phyloP scores from a whole-genome alignment of 2,329 filamentous ascomycete species.

The Aspergillus pseudotamarii region DNA sequence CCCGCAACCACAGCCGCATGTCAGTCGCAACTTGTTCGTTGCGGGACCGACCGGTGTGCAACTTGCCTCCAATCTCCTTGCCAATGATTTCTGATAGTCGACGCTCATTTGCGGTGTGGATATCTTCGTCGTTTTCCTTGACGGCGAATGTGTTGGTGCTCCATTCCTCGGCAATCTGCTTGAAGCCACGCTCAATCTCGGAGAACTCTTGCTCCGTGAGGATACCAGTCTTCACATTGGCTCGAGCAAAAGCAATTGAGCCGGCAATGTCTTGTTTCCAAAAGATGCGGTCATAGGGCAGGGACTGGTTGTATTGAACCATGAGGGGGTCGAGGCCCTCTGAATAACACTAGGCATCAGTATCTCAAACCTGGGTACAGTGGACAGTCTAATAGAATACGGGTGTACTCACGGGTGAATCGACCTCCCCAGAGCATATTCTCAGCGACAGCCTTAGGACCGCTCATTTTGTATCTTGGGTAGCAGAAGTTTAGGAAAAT shows the following conservation, averaged over 20 bases:
- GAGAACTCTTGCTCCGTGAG: constrained; percentile 72
- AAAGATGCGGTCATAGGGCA: constrained; percentile 76
- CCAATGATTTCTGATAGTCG: constrained; percentile 82
- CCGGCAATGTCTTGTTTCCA: constrained; percentile 81
- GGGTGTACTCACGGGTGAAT: constrained; percentile 54
- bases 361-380: constrained; percentile 5
- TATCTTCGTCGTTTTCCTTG: constrained; percentile 56
- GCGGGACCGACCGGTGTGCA: constrained; percentile 83
- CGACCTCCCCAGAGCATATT: constrained; percentile 65
- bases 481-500: not conserved
- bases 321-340: constrained; percentile 84
- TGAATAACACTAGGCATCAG: constrained; percentile 37
- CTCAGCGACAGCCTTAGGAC: constrained; percentile 42
- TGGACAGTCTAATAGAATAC: constrained; percentile 16
- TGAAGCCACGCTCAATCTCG: constrained; percentile 72
- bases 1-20: constrained; percentile 85
- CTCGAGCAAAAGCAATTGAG: constrained; percentile 78
- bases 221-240: constrained; percentile 75
- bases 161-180: constrained; percentile 54
- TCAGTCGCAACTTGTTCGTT: constrained; percentile 91
- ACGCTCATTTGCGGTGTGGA: constrained; percentile 72
- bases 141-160: constrained; percentile 39
- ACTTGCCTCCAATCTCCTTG: constrained; percentile 80
- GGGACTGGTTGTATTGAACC: constrained; percentile 80
- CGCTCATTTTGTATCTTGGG: constrained; percentile 35